These are phyloP conservation scores for Penicillium sumatraense DNA, from an alignment of 2,329 filamentous ascomycete genomes.

Conservation along the genomic window DNA sequence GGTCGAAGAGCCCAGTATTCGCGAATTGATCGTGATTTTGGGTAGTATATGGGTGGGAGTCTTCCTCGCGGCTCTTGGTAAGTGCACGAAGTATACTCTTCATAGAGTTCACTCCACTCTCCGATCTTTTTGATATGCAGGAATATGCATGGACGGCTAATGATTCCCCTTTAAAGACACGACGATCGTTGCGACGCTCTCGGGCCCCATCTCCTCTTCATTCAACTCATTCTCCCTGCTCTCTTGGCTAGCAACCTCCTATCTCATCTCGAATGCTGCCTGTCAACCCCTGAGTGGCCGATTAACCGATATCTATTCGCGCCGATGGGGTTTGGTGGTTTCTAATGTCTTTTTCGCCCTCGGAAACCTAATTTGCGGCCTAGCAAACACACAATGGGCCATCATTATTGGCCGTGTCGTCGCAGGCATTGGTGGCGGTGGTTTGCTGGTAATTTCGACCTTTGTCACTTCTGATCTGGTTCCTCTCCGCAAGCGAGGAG, in stretches of 20 bases:
- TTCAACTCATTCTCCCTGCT: constrained; percentile 81
- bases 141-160: background rate
- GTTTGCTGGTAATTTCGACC: constrained; percentile 71
- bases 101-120: too few species aligned
- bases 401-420: constrained; percentile 81
- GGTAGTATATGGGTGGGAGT: constrained; percentile 58
- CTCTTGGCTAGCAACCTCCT: constrained; percentile 86
- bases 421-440: constrained; percentile 81
- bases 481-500: constrained; percentile 67
- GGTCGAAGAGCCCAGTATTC: constrained; percentile 52
- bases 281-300: constrained; percentile 84
- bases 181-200: constrained; percentile 84
- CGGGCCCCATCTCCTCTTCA: constrained; percentile 79
- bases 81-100: background rate
- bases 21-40: constrained; percentile 54
- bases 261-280: constrained; percentile 85
- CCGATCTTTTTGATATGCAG: background rate
- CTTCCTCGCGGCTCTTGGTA: constrained; percentile 62
- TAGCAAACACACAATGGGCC: constrained; percentile 66
- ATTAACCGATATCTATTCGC: constrained; percentile 85
- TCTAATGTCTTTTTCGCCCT: constrained; percentile 79
- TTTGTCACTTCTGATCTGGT: constrained; percentile 52
- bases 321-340: constrained; percentile 76
- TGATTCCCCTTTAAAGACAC: constrained; percentile 57
- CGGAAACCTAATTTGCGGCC: constrained; percentile 81